A percentile compares a stretch with the other conserved stretches of the same genome.
Conservation (phyloP, 2,329 filamentous ascomycete genomes). For the Coniochaeta sp. region DNA sequence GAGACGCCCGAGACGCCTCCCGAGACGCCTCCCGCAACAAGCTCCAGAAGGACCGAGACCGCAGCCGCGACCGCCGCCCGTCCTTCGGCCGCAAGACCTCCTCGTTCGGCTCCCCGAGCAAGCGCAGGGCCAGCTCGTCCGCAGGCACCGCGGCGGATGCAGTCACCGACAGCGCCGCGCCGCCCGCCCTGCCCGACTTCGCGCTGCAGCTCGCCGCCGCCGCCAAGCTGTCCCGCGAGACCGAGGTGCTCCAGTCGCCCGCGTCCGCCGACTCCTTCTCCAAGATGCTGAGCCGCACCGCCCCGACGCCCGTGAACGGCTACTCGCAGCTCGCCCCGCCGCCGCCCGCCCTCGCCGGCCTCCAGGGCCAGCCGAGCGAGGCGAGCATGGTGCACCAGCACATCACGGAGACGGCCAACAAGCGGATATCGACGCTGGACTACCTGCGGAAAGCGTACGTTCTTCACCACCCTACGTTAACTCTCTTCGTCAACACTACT, state of each 20-base stretch:
- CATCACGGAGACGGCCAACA: slow-evolving; percentile 79
- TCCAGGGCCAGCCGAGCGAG: slow-evolving; percentile 33
- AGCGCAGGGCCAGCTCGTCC: slow-evolving; percentile 34
- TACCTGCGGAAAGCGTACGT: slow-evolving; percentile 88
- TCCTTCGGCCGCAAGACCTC: slow-evolving; percentile 49
- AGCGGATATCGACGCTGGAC: slow-evolving; percentile 88
- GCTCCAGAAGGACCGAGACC: slow-evolving; percentile 15
- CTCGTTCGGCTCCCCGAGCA: slow-evolving; percentile 34
- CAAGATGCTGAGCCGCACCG: slow-evolving; percentile 37
- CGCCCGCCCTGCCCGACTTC: slow-evolving; percentile 47
- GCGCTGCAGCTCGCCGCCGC: slow-evolving; percentile 29
- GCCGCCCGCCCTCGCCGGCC: slow-evolving; percentile 17
- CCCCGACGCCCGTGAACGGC: slow-evolving; percentile 24
- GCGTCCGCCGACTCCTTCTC: slow-evolving; percentile 28
- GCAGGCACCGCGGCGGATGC: slow-evolving; percentile 23
- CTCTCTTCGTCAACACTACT: too few species aligned
- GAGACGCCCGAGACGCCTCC: background rate
- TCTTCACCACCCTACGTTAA: background rate
- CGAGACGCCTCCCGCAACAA: slow-evolving; percentile 2
- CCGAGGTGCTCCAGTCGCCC: slow-evolving; percentile 19
- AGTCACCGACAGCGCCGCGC: slow-evolving; percentile 10
- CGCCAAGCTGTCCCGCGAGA: slow-evolving; percentile 12
- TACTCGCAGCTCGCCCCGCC: slow-evolving; percentile 20
- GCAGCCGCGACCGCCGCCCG: slow-evolving; percentile 42
- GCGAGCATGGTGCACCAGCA: slow-evolving; percentile 46